A percentile compares a stretch with the other conserved stretches of the same genome.
Evolutionary conservation across 2,329 filamentous ascomycete genomes (phyloP).

Genomic region (Epichloe amarillans): DNA sequence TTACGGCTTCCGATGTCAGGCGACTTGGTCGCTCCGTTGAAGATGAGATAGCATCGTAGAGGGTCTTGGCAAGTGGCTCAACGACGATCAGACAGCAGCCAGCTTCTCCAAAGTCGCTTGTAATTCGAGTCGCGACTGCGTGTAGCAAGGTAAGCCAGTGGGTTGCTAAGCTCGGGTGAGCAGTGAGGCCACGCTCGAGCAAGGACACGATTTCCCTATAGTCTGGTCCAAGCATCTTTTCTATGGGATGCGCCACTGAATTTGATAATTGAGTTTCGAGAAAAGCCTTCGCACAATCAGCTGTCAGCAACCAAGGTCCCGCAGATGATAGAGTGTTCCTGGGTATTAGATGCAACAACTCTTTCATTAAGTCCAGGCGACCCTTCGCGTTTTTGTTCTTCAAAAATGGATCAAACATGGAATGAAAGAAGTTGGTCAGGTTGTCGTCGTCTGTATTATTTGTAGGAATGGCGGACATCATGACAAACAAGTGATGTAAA

Average conservation of each 20-base stretch:
- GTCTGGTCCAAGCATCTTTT: conserved; percentile 46
- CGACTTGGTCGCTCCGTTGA: conserved; percentile 7
- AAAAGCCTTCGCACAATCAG: conserved; percentile 30
- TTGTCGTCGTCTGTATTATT: conserved; percentile 34
- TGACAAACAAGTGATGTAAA: conserved; percentile 50
- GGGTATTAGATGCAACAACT: conserved; percentile 37
- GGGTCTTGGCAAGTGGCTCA: conserved; percentile 52
- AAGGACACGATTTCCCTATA: conserved; percentile 58
- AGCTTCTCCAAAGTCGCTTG: conserved; percentile 51
- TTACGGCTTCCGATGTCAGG: conserved; percentile 22
- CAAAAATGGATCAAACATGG: conserved; percentile 47
- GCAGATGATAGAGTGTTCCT: conserved; percentile 30
- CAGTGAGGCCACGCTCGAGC: conserved; percentile 46
- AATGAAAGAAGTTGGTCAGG: conserved; percentile 31
- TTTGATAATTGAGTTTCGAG: conserved; percentile 20
- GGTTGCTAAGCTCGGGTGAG: conserved; percentile 33
- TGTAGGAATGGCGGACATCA: conserved; percentile 39
- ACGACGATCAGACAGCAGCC: conserved; percentile 53
- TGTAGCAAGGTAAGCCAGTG: conserved; percentile 44
- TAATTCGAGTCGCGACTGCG: conserved; percentile 40
- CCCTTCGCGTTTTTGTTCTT: conserved; percentile 30
- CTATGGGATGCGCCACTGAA: conserved; percentile 5
- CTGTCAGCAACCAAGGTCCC: conserved; percentile 38
- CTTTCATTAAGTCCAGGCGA: conserved; percentile 33
- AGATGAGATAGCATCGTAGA: conserved; percentile 24